Evolutionary conservation across 2,329 filamentous ascomycete genomes (phyloP), one percentile per base, ranked within the genome.

Genomic region (Colletotrichum chlorophyti): DNA sequence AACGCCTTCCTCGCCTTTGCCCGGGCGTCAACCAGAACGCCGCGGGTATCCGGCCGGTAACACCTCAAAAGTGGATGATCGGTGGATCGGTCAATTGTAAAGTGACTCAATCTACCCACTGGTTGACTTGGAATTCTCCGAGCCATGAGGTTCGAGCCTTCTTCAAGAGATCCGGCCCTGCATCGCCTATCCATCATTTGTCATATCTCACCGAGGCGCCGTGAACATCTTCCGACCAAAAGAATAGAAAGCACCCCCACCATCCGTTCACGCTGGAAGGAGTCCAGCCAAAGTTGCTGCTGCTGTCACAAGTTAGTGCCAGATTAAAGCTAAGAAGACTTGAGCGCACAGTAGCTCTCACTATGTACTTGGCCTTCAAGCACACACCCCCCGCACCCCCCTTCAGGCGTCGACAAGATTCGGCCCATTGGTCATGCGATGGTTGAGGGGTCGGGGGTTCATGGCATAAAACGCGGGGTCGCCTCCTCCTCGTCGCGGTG

Each of bases 401-500:
- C 26, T 15, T 19, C 41, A 35, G 46, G 49, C 34, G 48, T 49
- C 54, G 53, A 58, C 54, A 58, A 42, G 54, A 58, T 42, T 41
- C 41, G n/a, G 15, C 17, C 42, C 29, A 58, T 58, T 58, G 54
- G 54, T 58, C 54, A 58, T 58, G 54, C 54, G 42, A 32, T 32
- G 26, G 17, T 40, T 58, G 54, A 58, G 54, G 49, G 54, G 54
- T 45, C 19, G 49, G 19, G 40, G 42, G 32, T 32, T 26, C 32
- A 34, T 38, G 41, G 49, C 54, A 54, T 58, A 58, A 58, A 58
- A 58, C 54, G 54, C 50, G 54, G 54, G 54, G 54, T 48, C 49
- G 52, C 54, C 27, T 58, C 54, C 34, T 52, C 37, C 12, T 24
- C 15, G n/a, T 14, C 10, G n/a, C 21, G 31, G 12, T 19, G 24